phyloP scores from a whole-genome alignment of 345 rosid genomes.

The Lumnitzera racemosa region DNA sequence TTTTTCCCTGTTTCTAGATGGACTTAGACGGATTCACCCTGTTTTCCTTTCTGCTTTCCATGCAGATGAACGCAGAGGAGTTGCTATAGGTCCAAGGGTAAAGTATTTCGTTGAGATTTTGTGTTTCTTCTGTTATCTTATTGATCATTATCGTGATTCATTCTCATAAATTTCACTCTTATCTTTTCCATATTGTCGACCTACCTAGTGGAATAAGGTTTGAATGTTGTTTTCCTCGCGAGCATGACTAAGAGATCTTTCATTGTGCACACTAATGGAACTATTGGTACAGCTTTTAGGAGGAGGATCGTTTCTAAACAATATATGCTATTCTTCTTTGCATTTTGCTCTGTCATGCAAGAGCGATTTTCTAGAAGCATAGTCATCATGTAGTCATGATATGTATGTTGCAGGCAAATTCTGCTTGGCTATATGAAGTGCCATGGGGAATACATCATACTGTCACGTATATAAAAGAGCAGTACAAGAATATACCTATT shows the following conservation, averaged over 20 bases:
- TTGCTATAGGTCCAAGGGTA: conserved; percentile 46
- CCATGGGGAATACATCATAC: conserved; percentile 64
- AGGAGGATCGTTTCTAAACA: too few species aligned
- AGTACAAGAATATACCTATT: conserved; percentile 33
- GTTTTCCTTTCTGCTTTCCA: neutral
- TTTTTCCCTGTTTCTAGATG: neutral
- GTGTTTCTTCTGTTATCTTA: too few species aligned
- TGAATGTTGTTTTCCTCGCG: too few species aligned
- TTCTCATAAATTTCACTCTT: too few species aligned
- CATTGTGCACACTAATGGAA: too few species aligned
- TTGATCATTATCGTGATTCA: too few species aligned
- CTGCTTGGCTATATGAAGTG: conserved; percentile 52
- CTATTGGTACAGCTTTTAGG: too few species aligned
- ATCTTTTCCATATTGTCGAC: too few species aligned
- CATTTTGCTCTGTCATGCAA: neutral
- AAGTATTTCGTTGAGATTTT: neutral
- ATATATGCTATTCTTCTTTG: neutral
- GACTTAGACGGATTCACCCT: neutral
- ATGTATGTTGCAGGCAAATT: conserved; percentile 35
- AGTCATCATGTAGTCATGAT: neutral
- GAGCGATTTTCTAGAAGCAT: neutral
- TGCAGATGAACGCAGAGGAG: conserved; percentile 38
- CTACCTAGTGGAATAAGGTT: too few species aligned
- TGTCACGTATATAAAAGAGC: conserved; percentile 44
- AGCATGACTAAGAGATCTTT: too few species aligned